Conservation (phyloP, 768 basidiomycete genomes). For the Leccinum imitatum region DNA sequence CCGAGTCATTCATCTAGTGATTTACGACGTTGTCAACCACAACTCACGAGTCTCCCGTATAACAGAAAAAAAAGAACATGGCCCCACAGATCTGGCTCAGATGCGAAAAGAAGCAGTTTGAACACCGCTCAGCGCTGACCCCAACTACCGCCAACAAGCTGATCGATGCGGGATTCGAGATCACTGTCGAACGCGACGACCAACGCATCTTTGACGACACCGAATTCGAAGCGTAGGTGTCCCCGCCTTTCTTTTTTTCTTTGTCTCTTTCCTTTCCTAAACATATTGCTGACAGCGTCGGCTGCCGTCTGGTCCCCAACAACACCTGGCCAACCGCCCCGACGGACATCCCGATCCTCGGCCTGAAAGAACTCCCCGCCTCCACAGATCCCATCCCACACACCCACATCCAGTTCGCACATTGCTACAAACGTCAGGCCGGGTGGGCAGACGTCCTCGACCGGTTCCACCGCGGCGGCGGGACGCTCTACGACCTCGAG, state of each 20-base stretch:
- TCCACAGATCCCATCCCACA: conserved; percentile 84
- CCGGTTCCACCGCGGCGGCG: conserved; percentile 81
- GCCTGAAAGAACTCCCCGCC: conserved; percentile 91
- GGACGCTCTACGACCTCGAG: conserved; percentile 92
- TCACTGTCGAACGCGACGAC: conserved; percentile 89
- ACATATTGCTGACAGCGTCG: conserved; percentile 48
- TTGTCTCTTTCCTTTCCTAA: too few relatives aligned
- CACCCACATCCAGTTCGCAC: conserved; percentile 97
- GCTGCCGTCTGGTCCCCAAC: conserved; percentile 83
- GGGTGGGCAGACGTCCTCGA: conserved; percentile 88
- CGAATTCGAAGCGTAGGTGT: conserved; percentile 86
- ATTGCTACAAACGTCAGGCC: conserved; percentile 94
- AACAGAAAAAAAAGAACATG: background rate
- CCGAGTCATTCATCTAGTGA: background rate
- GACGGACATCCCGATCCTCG: conserved; percentile 74
- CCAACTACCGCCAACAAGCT: conserved; percentile 88
- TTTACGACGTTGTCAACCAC: background rate
- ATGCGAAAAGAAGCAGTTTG: conserved; percentile 95
- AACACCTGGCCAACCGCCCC: conserved; percentile 90
- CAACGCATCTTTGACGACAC: conserved; percentile 92
- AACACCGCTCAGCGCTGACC: conserved; percentile 89
- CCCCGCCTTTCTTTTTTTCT: conserved; percentile 9
- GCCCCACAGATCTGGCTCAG: conserved; percentile 81
- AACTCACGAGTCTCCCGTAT: background rate
- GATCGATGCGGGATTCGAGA: conserved; percentile 85